Percentiles rank a stretch among this genome's conserved stretches.
Evolutionary conservation across 768 basidiomycete species (phyloP).

Genomic region (Mycena maculata): DNA sequence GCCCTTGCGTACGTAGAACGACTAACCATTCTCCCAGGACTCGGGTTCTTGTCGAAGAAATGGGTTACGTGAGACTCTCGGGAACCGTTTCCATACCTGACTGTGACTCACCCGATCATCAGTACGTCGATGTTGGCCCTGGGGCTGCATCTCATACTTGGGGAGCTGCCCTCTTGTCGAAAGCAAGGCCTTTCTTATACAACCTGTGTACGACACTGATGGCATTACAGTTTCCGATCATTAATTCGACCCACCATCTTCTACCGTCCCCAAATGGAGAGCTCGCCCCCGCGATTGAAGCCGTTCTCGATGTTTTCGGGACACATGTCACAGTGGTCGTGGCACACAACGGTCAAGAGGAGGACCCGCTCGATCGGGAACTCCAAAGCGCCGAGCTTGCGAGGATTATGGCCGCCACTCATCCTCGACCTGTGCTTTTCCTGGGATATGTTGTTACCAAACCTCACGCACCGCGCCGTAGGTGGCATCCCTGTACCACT

Average conservation of each 20-base stretch:
- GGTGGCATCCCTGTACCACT: slow-evolving; percentile 40
- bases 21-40: slow-evolving; percentile 59
- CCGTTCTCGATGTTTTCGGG: slow-evolving; percentile 83
- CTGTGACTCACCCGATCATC: slow-evolving; percentile 21
- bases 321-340: slow-evolving; percentile 86
- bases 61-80: slow-evolving; percentile 75
- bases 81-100: neutral
- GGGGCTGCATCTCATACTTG: slow-evolving; percentile 91
- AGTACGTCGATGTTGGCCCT: slow-evolving; percentile 92
- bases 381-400: slow-evolving; percentile 86
- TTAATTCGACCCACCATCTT: slow-evolving; percentile 86
- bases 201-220: neutral
- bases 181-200: slow-evolving; percentile 53
- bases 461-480: slow-evolving; percentile 72
- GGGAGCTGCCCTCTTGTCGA: slow-evolving; percentile 86
- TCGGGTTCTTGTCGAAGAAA: slow-evolving; percentile 77
- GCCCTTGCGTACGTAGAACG: neutral
- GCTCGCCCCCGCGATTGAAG: slow-evolving; percentile 91
- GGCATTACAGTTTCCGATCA: slow-evolving; percentile 80
- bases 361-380: slow-evolving; percentile 89
- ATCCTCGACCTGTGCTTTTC: slow-evolving; percentile 82
- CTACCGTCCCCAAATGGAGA: slow-evolving; percentile 89
- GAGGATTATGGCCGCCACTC: slow-evolving; percentile 76
- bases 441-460: slow-evolving; percentile 84
- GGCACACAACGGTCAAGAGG: slow-evolving; percentile 94